phyloP scores from a whole-genome alignment of 345 rosid genomes.

The Draba incana region DNA sequence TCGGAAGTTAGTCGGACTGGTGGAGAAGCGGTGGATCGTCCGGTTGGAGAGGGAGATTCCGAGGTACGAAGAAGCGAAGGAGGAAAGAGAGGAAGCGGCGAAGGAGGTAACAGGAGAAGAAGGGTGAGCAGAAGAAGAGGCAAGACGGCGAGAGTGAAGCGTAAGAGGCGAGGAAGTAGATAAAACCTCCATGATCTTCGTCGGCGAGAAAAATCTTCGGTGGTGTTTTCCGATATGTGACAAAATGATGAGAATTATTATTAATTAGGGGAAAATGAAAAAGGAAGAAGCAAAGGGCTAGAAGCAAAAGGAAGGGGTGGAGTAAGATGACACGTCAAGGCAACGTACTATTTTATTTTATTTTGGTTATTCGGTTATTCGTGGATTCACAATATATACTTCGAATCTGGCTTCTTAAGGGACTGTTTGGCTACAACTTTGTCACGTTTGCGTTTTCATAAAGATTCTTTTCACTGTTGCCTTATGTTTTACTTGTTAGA shows the following conservation, averaged over 20 bases:
- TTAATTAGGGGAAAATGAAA: background rate
- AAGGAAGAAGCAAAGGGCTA: conserved; percentile 36
- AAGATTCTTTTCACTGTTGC: conserved; percentile 32
- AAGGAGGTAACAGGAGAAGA: conserved; percentile 31
- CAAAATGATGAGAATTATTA: conserved; percentile 1
- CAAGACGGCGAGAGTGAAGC: conserved; percentile 52
- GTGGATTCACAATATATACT: background rate
- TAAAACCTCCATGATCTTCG: conserved; percentile 54
- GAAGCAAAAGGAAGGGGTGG: conserved; percentile 51
- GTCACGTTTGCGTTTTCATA: conserved; percentile 34
- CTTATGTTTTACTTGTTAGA: conserved; percentile 20
- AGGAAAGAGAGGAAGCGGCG: conserved; percentile 46
- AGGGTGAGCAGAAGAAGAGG: conserved; percentile 35
- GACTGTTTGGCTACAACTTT: conserved; percentile 21
- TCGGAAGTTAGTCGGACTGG: conserved; percentile 22
- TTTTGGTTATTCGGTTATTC: conserved; percentile 18
- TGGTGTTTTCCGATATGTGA: conserved; percentile 20
- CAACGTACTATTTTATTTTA: conserved; percentile 9
- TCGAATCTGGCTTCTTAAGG: background rate
- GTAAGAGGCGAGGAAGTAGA: conserved; percentile 64
- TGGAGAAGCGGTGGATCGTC: conserved; percentile 32
- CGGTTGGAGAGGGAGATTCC: conserved; percentile 56
- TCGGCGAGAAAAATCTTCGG: conserved; percentile 18
- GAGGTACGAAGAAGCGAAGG: conserved; percentile 56
- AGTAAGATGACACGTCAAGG: conserved; percentile 49